A percentile compares a stretch with the other conserved stretches of the same genome.
Evolutionary conservation across 129 eudicot genomes (phyloP).

Genomic region (Pittosporum tobira): DNA sequence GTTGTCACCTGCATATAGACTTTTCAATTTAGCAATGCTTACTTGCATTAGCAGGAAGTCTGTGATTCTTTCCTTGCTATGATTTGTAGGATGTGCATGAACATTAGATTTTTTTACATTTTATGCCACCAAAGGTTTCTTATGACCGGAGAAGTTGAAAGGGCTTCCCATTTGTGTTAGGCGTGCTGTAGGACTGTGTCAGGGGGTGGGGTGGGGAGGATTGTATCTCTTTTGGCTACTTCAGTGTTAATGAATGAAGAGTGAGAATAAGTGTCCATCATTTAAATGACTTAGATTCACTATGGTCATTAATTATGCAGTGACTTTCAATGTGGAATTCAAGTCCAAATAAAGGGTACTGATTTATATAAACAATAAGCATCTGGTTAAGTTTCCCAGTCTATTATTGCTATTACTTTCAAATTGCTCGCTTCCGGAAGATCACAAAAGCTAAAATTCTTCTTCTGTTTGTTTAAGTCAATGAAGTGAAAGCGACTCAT

Average conservation of each 20-base stretch:
- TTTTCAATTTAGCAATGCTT: too few species aligned
- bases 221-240: too few species aligned
- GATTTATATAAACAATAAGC: too few species aligned
- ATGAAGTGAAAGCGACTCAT: background rate
- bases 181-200: too few species aligned
- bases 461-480: background rate
- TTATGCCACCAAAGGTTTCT: background rate
- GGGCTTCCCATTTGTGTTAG: too few species aligned
- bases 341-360: too few species aligned
- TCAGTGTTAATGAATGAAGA: background rate
- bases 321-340: background rate
- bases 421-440: background rate
- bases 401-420: background rate
- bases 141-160: too few species aligned
- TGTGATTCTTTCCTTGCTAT: background rate
- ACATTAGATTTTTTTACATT: background rate
- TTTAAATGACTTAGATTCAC: background rate
- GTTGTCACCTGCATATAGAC: too few species aligned
- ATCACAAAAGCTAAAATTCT: background rate
- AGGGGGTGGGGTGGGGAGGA: background rate
- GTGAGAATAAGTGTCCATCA: background rate
- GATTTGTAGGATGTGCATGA: background rate
- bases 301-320: background rate
- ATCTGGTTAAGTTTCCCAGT: background rate
- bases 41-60: background rate